A percentile compares a stretch with the other conserved stretches of the same genome.
These are phyloP conservation scores for Penicillium sp. DNA, from an alignment of 2,329 filamentous ascomycete species.

Conservation along the genomic window DNA sequence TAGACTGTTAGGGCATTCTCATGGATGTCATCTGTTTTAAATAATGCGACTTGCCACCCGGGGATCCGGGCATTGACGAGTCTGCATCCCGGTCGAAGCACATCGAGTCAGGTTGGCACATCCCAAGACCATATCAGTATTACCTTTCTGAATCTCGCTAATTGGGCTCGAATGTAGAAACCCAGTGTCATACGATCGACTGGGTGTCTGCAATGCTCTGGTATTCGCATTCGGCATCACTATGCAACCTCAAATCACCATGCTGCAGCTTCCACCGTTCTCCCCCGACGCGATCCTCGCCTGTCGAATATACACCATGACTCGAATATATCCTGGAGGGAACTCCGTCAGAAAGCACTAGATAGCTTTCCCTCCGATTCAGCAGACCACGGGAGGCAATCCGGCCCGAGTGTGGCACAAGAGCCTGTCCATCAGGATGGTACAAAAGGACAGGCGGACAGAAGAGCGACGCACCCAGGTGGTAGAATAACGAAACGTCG, in stretches of 20 bases:
- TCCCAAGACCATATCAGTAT: neutral
- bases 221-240: neutral
- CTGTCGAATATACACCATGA: neutral
- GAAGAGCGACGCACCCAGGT: neutral
- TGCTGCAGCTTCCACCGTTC: neutral
- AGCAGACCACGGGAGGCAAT: neutral
- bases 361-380: neutral
- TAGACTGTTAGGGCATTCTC: slow-evolving; percentile 22
- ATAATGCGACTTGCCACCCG: slow-evolving; percentile 35
- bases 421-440: neutral
- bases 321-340: neutral
- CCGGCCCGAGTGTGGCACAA: neutral
- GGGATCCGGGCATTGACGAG: slow-evolving; percentile 34
- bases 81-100: slow-evolving; percentile 20
- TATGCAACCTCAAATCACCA: neutral
- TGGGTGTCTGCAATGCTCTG: neutral
- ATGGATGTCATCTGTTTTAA: slow-evolving; percentile 43
- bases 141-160: neutral
- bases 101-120: slow-evolving; percentile 22
- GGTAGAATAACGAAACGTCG: neutral
- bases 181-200: neutral
- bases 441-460: neutral
- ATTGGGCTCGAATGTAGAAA: neutral
- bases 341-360: neutral
- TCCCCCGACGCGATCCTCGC: neutral